Conservation (phyloP, 2,329 filamentous ascomycete genomes). For the Alternaria burnsii region DNA sequence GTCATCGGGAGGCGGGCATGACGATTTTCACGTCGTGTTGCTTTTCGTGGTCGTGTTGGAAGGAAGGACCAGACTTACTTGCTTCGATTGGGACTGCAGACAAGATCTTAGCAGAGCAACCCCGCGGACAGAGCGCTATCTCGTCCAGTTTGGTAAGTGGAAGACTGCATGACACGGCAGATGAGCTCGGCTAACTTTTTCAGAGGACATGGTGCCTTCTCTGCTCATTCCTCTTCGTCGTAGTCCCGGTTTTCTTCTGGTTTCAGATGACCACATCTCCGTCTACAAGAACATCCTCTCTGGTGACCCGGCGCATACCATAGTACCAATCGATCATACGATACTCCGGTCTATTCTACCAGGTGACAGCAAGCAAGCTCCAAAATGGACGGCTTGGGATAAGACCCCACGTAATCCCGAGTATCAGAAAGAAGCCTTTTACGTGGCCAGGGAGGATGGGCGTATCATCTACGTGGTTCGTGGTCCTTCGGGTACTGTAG, state of each 20-base stretch:
- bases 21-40: constrained; percentile 77
- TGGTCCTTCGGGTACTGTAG: constrained; percentile 52
- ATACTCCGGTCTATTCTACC: constrained; percentile 58
- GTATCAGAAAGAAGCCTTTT: constrained; percentile 77
- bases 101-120: constrained; percentile 50
- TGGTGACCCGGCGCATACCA: constrained; percentile 41
- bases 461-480: constrained; percentile 77
- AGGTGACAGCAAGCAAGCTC: constrained; percentile 49
- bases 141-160: constrained; percentile 38
- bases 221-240: constrained; percentile 53
- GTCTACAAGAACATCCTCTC: constrained; percentile 53
- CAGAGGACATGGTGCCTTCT: constrained; percentile 48
- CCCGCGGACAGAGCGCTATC: constrained; percentile 37
- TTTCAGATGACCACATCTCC: constrained; percentile 48
- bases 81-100: constrained; percentile 62
- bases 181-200: constrained; percentile 16
- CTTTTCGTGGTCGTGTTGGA: constrained; percentile 66
- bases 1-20: constrained; percentile 70
- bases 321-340: constrained; percentile 27
- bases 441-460: constrained; percentile 88
- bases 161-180: not conserved
- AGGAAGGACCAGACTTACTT: constrained; percentile 57
- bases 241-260: constrained; percentile 54
- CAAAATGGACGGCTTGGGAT: constrained; percentile 86
- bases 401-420: constrained; percentile 71